Percentiles rank a stretch among this genome's conserved stretches.
phyloP scores from a whole-genome alignment of 2,329 filamentous ascomycete species.

The Proliferodiscus dingleyae region DNA sequence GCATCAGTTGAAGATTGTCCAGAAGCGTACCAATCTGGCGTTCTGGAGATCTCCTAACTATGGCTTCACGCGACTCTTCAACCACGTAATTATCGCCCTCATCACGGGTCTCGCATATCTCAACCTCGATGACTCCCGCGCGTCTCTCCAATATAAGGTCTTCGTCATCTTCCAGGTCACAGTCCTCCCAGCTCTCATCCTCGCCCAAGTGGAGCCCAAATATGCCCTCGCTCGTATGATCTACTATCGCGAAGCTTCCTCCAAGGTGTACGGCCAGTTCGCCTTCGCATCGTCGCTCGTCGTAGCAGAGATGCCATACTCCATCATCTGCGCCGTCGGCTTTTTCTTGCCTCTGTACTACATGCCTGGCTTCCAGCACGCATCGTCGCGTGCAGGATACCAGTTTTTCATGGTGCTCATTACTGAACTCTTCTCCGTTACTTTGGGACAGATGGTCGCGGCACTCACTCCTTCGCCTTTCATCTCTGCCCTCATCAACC shows the following conservation, averaged over 20 bases:
- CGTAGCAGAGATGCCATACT: slow-evolving; percentile 82
- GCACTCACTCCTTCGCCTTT: slow-evolving; percentile 74
- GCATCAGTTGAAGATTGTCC: slow-evolving; percentile 75
- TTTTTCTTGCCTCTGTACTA: slow-evolving; percentile 86
- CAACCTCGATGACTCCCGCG: slow-evolving; percentile 68
- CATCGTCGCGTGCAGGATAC: slow-evolving; percentile 67
- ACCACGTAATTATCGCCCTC: slow-evolving; percentile 72
- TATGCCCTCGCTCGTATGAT: slow-evolving; percentile 76
- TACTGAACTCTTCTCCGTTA: slow-evolving; percentile 80
- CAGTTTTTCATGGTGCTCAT: slow-evolving; percentile 82
- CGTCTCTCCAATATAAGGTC: slow-evolving; percentile 76
- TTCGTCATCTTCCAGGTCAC: slow-evolving; percentile 91
- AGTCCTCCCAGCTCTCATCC: slow-evolving; percentile 76
- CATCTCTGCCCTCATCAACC: slow-evolving; percentile 75
- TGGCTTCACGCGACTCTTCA: slow-evolving; percentile 81
- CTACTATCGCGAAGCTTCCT: slow-evolving; percentile 79
- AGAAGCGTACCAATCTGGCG: slow-evolving; percentile 66
- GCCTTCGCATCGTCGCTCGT: slow-evolving; percentile 75
- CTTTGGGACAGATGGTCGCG: slow-evolving; percentile 70
- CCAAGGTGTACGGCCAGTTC: slow-evolving; percentile 79
- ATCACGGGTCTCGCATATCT: slow-evolving; percentile 77
- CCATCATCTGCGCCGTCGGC: slow-evolving; percentile 68
- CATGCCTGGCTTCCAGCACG: slow-evolving; percentile 67
- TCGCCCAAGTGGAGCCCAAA: slow-evolving; percentile 79
- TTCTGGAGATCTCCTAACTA: slow-evolving; percentile 89